Percentiles rank a stretch among this genome's conserved stretches.
phyloP scores from a whole-genome alignment of 345 rosid species.

The Linum lewisii region DNA sequence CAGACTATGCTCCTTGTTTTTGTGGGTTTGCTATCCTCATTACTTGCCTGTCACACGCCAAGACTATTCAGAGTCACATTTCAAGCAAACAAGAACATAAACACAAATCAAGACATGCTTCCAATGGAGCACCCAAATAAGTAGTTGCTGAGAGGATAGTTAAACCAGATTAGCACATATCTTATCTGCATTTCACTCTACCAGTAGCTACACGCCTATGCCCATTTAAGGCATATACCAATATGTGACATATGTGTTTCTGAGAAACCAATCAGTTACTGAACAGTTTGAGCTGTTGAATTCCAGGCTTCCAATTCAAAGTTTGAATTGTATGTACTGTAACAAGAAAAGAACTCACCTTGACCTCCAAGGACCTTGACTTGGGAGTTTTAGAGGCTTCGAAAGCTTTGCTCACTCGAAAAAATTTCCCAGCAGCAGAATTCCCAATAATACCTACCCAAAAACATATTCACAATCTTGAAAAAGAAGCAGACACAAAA shows the following conservation, averaged over 20 bases:
- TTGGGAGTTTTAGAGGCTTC: conserved; percentile 30
- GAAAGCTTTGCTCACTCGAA: conserved; percentile 31
- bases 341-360: conserved; percentile 33
- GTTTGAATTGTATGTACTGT: not conserved
- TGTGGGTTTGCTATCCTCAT: conserved; percentile 21
- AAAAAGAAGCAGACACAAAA: not conserved
- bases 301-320: not conserved
- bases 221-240: too few relatives aligned
- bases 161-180: not conserved
- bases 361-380: conserved; percentile 43
- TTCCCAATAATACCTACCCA: conserved; percentile 19
- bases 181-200: not conserved
- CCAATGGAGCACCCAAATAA: not conserved
- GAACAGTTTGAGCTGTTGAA: not conserved
- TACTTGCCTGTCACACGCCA: conserved; percentile 43
- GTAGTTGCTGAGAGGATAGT: not conserved
- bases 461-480: conserved; percentile 1
- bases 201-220: too few relatives aligned
- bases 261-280: too few relatives aligned
- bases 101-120: not conserved
- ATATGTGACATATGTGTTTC: too few relatives aligned
- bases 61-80: not conserved
- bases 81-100: conserved; percentile 1
- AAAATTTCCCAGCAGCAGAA: conserved; percentile 33
- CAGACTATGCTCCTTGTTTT: conserved; percentile 61